Conservation (phyloP, 2,329 filamentous ascomycete species). For the Hortaea werneckii region DNA sequence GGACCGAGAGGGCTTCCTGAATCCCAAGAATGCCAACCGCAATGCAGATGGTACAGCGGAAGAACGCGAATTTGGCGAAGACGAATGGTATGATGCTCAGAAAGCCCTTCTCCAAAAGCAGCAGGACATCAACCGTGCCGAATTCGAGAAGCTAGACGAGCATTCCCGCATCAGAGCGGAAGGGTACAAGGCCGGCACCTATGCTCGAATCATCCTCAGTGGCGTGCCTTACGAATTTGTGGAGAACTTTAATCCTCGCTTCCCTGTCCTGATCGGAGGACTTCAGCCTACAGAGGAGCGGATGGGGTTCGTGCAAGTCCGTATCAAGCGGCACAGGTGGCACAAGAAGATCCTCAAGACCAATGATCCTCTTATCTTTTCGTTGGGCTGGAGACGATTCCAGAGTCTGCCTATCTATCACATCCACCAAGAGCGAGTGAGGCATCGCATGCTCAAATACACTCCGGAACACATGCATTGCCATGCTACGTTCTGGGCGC, state of each 20-base stretch:
- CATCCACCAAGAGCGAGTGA: slow-evolving; percentile 83
- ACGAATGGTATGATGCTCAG: slow-evolving; percentile 97
- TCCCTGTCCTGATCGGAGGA: slow-evolving; percentile 83
- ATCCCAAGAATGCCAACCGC: slow-evolving; percentile 71
- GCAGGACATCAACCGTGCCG: slow-evolving; percentile 88
- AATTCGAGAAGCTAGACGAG: slow-evolving; percentile 82
- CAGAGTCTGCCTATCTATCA: slow-evolving; percentile 88
- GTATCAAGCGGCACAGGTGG: slow-evolving; percentile 96
- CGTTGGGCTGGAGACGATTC: slow-evolving; percentile 90
- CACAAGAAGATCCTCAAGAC: slow-evolving; percentile 99
- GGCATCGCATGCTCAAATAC: slow-evolving; percentile 98
- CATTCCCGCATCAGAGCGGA: slow-evolving; percentile 73
- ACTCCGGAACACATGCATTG: slow-evolving; percentile 99
- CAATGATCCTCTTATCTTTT: slow-evolving; percentile 94
- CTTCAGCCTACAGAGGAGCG: slow-evolving; percentile 87
- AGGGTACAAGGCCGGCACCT: slow-evolving; percentile 84
- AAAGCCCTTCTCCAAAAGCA: slow-evolving; percentile 94
- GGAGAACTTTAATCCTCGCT: slow-evolving; percentile 66
- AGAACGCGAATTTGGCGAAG: slow-evolving; percentile 80
- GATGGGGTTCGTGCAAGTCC: slow-evolving; percentile 88
- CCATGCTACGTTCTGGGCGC: slow-evolving; percentile 90
- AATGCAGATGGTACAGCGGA: slow-evolving; percentile 53
- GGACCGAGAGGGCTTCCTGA: slow-evolving; percentile 89
- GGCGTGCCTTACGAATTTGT: slow-evolving; percentile 87
- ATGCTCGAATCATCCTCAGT: slow-evolving; percentile 82